These are phyloP conservation scores for Tulasnella sp. DNA, from an alignment of 768 basidiomycete genomes.

Conservation along the genomic window DNA sequence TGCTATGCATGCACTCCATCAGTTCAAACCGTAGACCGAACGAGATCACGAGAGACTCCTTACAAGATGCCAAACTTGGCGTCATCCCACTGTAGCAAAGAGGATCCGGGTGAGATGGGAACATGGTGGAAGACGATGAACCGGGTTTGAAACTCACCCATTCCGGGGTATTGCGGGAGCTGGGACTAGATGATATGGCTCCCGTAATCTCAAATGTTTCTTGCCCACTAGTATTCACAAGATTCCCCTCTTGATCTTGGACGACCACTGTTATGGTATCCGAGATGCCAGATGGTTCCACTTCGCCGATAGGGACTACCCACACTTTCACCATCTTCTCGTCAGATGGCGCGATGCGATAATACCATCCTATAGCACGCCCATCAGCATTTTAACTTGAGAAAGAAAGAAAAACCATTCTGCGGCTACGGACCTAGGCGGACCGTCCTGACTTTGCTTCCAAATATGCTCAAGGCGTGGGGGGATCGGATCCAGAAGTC, in stretches of 20 bases:
- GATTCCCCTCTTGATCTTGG: slow-evolving; percentile 28
- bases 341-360: slow-evolving; percentile 42
- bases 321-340: slow-evolving; percentile 40
- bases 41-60: slow-evolving; percentile 19
- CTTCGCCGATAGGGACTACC: slow-evolving; percentile 9
- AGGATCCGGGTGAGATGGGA: slow-evolving; percentile 1
- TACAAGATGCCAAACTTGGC: slow-evolving; percentile 51
- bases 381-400: no score
- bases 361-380: background rate
- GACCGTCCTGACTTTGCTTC: slow-evolving; percentile 31
- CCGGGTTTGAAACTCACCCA: slow-evolving; percentile 34
- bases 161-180: slow-evolving; percentile 35
- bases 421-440: slow-evolving; percentile 25
- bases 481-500: slow-evolving; percentile 7
- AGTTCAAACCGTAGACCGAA: slow-evolving; percentile 8
- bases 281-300: slow-evolving; percentile 24
- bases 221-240: slow-evolving; percentile 33
- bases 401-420: no score
- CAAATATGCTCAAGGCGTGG: background rate
- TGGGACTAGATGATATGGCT: background rate
- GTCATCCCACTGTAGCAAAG: slow-evolving; percentile 34
- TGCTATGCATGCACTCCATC: slow-evolving; percentile 23
- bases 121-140: background rate
- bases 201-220: slow-evolving; percentile 25
- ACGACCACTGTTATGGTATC: slow-evolving; percentile 25